Evolutionary conservation across 2,329 filamentous ascomycete genomes (phyloP).

Genomic region (Didymella lethalis): DNA sequence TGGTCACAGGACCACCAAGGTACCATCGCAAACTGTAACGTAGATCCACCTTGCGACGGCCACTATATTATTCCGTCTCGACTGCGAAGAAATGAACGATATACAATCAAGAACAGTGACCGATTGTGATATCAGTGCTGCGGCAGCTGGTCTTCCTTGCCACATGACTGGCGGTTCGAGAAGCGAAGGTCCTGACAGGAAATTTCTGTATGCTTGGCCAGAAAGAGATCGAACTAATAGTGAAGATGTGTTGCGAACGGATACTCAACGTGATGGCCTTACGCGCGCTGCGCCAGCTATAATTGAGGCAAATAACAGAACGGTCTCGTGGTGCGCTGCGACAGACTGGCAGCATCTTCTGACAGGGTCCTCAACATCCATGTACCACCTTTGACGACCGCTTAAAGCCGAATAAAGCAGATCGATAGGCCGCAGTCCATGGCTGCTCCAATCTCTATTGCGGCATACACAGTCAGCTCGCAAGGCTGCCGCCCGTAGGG

Average conservation of each 20-base stretch:
- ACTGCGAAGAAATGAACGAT: background rate
- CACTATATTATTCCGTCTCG: background rate
- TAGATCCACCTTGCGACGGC: constrained; percentile 9
- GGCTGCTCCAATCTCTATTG: constrained; percentile 16
- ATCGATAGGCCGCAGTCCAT: constrained; percentile 10
- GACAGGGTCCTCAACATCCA: constrained; percentile 31
- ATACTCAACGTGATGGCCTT: constrained; percentile 29
- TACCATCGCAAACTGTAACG: constrained; percentile 25
- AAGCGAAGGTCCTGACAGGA: background rate
- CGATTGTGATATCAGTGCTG: background rate
- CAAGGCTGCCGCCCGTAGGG: constrained; percentile 29
- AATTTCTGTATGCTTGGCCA: background rate
- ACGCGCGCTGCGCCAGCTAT: constrained; percentile 18
- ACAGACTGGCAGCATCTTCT: constrained; percentile 19
- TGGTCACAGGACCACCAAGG: constrained; percentile 33
- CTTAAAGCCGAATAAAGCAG: constrained; percentile 21
- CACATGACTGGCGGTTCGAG: background rate
- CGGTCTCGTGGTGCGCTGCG: constrained; percentile 31
- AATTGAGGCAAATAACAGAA: constrained; percentile 18
- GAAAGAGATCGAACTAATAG: constrained; percentile 21
- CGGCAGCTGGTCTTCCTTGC: background rate
- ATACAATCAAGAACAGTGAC: background rate
- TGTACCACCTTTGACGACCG: constrained; percentile 33
- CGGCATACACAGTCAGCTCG: constrained; percentile 15
- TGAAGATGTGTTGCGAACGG: constrained; percentile 29